A percentile compares a stretch with the other conserved stretches of the same genome.
These are phyloP conservation scores for Trematosphaeria pertusa DNA, from an alignment of 2,329 filamentous ascomycete species.

Conservation along the genomic window DNA sequence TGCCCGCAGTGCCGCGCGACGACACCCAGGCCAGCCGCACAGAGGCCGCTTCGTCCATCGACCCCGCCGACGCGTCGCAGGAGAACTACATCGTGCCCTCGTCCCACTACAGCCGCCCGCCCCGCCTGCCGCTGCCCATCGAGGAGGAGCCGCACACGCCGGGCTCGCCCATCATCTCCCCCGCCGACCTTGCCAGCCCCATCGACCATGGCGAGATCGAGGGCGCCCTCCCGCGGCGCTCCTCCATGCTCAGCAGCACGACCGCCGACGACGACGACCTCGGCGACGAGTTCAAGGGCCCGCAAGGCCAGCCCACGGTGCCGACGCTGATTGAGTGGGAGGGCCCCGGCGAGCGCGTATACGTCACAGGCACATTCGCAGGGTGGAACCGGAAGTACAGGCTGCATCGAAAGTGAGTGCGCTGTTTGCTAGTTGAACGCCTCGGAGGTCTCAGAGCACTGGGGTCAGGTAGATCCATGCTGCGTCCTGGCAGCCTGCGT, in stretches of 20 bases:
- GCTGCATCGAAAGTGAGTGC: slow-evolving; percentile 80
- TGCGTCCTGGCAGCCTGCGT: slow-evolving; percentile 20
- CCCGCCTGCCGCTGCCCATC: slow-evolving; percentile 88
- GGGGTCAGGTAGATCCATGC: slow-evolving; percentile 7
- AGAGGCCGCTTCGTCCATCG: slow-evolving; percentile 28
- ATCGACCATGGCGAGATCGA: slow-evolving; percentile 54
- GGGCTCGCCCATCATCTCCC: slow-evolving; percentile 84
- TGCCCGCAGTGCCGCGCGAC: slow-evolving; percentile 36
- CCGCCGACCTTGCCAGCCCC: slow-evolving; percentile 66
- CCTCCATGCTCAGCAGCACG: slow-evolving; percentile 62
- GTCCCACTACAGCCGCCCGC: slow-evolving; percentile 70
- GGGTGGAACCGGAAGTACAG: slow-evolving; percentile 96
- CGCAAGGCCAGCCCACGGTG: slow-evolving; percentile 77
- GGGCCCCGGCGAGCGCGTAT: slow-evolving; percentile 83
- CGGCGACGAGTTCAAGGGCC: slow-evolving; percentile 70
- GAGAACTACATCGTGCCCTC: slow-evolving; percentile 49
- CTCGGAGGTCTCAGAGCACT: slow-evolving; percentile 18
- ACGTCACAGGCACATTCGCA: slow-evolving; percentile 96
- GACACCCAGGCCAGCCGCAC: slow-evolving; percentile 20
- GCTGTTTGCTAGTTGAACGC: slow-evolving; percentile 15
- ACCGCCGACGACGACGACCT: slow-evolving; percentile 71
- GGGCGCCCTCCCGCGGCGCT: slow-evolving; percentile 62
- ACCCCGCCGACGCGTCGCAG: slow-evolving; percentile 34
- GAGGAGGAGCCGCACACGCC: slow-evolving; percentile 90
- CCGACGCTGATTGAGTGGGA: slow-evolving; percentile 88